These are phyloP conservation scores for Physaria fendleri DNA, from an alignment of 345 rosid genomes.

Conservation along the genomic window DNA sequence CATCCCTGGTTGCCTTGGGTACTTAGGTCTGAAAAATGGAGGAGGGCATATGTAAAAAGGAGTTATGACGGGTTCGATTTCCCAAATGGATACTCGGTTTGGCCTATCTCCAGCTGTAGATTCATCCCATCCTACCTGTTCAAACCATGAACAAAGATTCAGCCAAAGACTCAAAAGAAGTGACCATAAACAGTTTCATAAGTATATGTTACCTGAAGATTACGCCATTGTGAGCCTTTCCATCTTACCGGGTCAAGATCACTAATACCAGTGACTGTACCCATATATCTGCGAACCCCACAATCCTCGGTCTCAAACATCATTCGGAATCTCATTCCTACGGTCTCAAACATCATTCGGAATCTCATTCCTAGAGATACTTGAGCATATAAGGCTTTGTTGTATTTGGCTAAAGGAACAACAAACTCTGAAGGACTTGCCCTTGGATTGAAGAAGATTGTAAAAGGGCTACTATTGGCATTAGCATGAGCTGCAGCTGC, in stretches of 20 bases:
- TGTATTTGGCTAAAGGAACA: constrained; percentile 86
- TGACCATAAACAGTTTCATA: neutral
- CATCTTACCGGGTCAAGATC: constrained; percentile 90
- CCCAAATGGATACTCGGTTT: constrained; percentile 91
- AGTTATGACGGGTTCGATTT: constrained; percentile 79
- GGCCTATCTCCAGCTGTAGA: constrained; percentile 91
- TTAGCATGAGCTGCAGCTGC: constrained; percentile 99
- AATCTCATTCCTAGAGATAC: constrained; percentile 89
- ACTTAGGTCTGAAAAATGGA: constrained; percentile 90
- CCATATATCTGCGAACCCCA: constrained; percentile 86
- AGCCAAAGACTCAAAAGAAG: constrained; percentile 9
- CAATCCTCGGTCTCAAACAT: constrained; percentile 98
- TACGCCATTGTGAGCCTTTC: constrained; percentile 97
- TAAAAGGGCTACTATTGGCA: constrained; percentile 86
- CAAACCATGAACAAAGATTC: constrained; percentile 3
- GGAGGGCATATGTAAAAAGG: constrained; percentile 97
- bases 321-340: no score
- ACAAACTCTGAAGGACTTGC: constrained; percentile 95
- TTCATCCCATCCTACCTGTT: constrained; percentile 98
- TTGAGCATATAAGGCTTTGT: constrained; percentile 74
- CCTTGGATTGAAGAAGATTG: constrained; percentile 89
- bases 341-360: constrained; percentile 94
- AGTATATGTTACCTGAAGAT: constrained; percentile 56
- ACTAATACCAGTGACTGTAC: constrained; percentile 78
- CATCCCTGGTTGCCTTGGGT: constrained; percentile 82